phyloP scores from a whole-genome alignment of 768 basidiomycete genomes.

The Candolleomyces efflorescens region DNA sequence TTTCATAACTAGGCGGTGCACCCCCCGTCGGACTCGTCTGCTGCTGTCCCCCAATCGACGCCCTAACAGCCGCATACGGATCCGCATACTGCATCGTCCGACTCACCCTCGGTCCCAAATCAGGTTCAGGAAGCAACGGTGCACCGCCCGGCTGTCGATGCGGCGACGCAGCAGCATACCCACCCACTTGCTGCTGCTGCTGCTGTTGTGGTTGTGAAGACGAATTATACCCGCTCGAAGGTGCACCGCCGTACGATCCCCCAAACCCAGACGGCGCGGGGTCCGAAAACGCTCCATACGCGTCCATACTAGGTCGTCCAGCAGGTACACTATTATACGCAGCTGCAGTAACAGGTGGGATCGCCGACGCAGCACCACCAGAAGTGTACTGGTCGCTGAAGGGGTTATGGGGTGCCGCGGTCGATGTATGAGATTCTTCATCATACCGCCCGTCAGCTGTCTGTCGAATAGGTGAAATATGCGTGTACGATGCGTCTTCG shows the following conservation, averaged over 20 bases:
- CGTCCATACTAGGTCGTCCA: slow-evolving; percentile 73
- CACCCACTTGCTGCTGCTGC: neutral
- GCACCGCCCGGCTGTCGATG: slow-evolving; percentile 10
- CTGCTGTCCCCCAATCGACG: slow-evolving; percentile 43
- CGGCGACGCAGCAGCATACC: slow-evolving; percentile 22
- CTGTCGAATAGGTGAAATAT: slow-evolving; percentile 37
- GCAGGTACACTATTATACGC: slow-evolving; percentile 20
- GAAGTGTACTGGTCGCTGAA: slow-evolving; percentile 57
- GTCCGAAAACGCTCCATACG: slow-evolving; percentile 89
- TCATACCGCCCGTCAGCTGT: slow-evolving; percentile 23
- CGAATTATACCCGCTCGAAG: slow-evolving; percentile 23
- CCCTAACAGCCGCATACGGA: slow-evolving; percentile 80
- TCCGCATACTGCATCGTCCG: slow-evolving; percentile 94
- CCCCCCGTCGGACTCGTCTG: slow-evolving; percentile 11
- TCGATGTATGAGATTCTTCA: slow-evolving; percentile 16
- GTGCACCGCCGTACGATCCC: slow-evolving; percentile 11
- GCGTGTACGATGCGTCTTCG: slow-evolving; percentile 50
- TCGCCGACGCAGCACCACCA: slow-evolving; percentile 26
- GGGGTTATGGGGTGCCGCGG: slow-evolving; percentile 29
- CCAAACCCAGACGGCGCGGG: slow-evolving; percentile 77
- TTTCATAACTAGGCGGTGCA: slow-evolving; percentile 46
- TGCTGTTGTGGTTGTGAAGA: slow-evolving; percentile 13
- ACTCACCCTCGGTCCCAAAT: slow-evolving; percentile 58
- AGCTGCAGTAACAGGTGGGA: slow-evolving; percentile 23
- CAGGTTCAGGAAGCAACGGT: slow-evolving; percentile 36